Base-by-base conservation (phyloP, 768 basidiomycete species). In the Mycena metata region DNA sequence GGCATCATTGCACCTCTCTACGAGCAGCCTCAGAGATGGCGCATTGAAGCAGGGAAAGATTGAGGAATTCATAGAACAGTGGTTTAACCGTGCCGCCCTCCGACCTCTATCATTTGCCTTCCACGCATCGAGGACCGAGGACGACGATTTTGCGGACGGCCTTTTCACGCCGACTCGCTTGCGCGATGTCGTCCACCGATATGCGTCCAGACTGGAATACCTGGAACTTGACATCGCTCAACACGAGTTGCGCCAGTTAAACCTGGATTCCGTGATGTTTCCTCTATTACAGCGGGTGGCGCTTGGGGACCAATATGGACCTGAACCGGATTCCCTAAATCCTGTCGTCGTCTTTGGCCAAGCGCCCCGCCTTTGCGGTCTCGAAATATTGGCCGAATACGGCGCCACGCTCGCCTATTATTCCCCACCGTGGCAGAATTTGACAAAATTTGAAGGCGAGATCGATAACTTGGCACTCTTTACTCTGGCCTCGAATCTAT, bases 171-270 rank as follows among this genome's bases (percentile, higher is more conserved):
- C 57, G 16, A 43, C 23, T 21, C 57, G 46, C 11, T 12, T 66
- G 39, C 56, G 55, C 8, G 64, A 50, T 36, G 21, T 66, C 26
- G 52, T 66, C 39, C 65, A 51, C 5, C 33, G 33, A 12, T 66
- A 60, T 30, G 41, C 65, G 4, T 42, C 17, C 12, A 42, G 50
- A n/a, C 19, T 54, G 2, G 12, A 19, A 4, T 33, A 66, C n/a
- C 50, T 66, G 16, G 65, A 59, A 23, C 46, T 66, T 23, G 8
- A 60, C 9, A 19, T 35, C 16, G 46, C 23, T 16, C 47, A 43
- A 11, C 2, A n/a, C 35, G 49, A 59, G 2, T 35, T 66, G 5
- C 41, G 58, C 47, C 16, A 45, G 19, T 21, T 66, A 17, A 30
- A 16, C 3, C 51, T 60, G 8, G 57, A 54, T 23, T 57, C 51